A percentile compares a stretch with the other conserved stretches of the same genome.
Evolutionary conservation across 2,329 filamentous ascomycete genomes (phyloP).

Genomic region (Fusarium sp.): DNA sequence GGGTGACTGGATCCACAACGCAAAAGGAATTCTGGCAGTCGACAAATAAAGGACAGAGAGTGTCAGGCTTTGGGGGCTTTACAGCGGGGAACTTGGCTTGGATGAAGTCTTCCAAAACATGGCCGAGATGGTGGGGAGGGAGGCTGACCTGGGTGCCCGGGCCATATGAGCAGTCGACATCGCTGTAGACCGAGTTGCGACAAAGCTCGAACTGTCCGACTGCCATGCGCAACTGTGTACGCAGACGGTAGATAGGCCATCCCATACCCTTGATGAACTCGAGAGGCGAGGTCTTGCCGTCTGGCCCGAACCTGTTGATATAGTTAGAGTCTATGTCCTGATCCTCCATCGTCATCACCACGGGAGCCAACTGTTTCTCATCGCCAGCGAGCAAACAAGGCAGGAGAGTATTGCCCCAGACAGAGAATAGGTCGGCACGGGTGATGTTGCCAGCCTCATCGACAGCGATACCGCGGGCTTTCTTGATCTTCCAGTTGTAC

Average conservation of each 20-base stretch:
- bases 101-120: too few relatives aligned
- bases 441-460: constrained; percentile 46
- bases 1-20: too few relatives aligned
- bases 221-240: background rate
- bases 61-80: too few relatives aligned
- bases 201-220: too few relatives aligned
- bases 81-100: too few relatives aligned
- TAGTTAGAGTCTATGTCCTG: background rate
- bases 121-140: too few relatives aligned
- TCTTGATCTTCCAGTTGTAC: background rate
- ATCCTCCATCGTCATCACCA: constrained; percentile 15
- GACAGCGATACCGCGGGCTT: constrained; percentile 23
- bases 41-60: too few relatives aligned
- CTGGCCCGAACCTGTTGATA: background rate
- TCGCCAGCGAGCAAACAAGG: constrained; percentile 45
- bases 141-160: too few relatives aligned
- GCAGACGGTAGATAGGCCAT: background rate
- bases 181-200: too few relatives aligned
- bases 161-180: too few relatives aligned
- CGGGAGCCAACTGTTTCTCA: constrained; percentile 31
- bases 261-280: background rate
- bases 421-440: constrained; percentile 39
- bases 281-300: background rate
- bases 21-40: too few relatives aligned
- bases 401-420: constrained; percentile 44